phyloP scores from a whole-genome alignment of 1,139 yeast species.

The Taphrina sp. region DNA sequence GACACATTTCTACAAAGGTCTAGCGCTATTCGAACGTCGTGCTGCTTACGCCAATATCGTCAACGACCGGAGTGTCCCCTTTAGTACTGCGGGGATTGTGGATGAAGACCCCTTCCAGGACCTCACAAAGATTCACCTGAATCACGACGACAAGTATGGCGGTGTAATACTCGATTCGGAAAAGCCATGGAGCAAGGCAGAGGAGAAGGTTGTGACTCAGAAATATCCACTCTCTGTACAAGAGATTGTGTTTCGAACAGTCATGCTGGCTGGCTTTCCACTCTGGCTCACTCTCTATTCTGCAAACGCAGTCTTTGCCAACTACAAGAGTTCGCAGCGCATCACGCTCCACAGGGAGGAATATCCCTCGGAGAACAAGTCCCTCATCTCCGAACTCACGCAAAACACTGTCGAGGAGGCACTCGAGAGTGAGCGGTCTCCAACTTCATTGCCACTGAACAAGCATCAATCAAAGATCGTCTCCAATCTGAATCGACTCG shows the following conservation, averaged over 20 bases:
- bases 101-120: slow-evolving; percentile 52
- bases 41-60: slow-evolving; percentile 68
- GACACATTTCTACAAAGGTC: slow-evolving; percentile 55
- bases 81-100: slow-evolving; percentile 54
- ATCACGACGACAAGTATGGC: slow-evolving; percentile 38
- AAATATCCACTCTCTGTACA: slow-evolving; percentile 2
- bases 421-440: not conserved
- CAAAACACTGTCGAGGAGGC: slow-evolving; percentile 22
- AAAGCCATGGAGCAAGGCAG: not conserved
- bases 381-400: slow-evolving; percentile 8
- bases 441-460: slow-evolving; percentile 31
- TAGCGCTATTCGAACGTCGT: slow-evolving; percentile 57
- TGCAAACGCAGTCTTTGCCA: slow-evolving; percentile 24
- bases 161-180: slow-evolving; percentile 27
- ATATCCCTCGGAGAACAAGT: not conserved
- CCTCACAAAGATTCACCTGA: slow-evolving; percentile 37
- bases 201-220: slow-evolving; percentile 8
- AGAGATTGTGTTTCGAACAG: slow-evolving; percentile 30
- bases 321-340: slow-evolving; percentile 12
- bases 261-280: slow-evolving; percentile 35
- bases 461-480: slow-evolving; percentile 32
- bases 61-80: slow-evolving; percentile 67
- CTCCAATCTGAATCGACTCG: slow-evolving; percentile 39
- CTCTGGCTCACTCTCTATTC: slow-evolving; percentile 16
- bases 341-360: slow-evolving; percentile 16